Percentiles rank a stretch among this genome's conserved stretches.
Conservation (phyloP, 2,329 filamentous ascomycete species). For the Colletotrichum paranaense region DNA sequence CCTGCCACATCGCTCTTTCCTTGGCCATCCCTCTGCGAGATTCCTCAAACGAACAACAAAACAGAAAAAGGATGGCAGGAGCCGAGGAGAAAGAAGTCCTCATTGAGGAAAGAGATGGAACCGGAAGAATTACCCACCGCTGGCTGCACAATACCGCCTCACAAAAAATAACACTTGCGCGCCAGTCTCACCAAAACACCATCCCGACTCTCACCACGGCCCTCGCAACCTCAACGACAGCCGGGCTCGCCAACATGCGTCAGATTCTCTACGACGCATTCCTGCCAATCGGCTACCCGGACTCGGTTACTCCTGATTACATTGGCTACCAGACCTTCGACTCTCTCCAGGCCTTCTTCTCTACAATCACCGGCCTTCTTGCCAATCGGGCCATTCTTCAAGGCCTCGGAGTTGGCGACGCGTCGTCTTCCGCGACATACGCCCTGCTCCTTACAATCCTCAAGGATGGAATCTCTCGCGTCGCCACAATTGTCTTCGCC, state of each 20-base stretch:
- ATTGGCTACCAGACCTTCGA: conserved; percentile 77
- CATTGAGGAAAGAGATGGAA: conserved; percentile 23
- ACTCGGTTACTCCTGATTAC: conserved; percentile 89
- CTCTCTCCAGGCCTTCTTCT: conserved; percentile 86
- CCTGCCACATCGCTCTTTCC: not conserved
- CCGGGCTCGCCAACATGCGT: not conserved
- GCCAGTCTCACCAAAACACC: not conserved
- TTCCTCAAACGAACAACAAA: not conserved
- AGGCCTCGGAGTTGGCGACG: conserved; percentile 84
- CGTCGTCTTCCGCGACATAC: conserved; percentile 80
- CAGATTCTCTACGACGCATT: conserved; percentile 73
- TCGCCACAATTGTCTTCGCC: conserved; percentile 89
- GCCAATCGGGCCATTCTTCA: conserved; percentile 86
- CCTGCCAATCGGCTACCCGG: conserved; percentile 87
- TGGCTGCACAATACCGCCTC: conserved; percentile 16
- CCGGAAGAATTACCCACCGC: conserved; percentile 7
- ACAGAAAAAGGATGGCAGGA: not conserved
- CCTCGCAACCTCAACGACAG: conserved; percentile 19
- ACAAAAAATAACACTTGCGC: not conserved
- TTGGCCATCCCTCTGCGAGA: not conserved
- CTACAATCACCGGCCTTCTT: conserved; percentile 82
- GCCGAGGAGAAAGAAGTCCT: not conserved
- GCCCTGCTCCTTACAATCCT: conserved; percentile 86
- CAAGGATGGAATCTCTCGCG: conserved; percentile 82
- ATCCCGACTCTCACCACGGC: conserved; percentile 15